Evolutionary conservation across 164 flowering plant species (phyloP).

Genomic region (Akebia trifoliata): DNA sequence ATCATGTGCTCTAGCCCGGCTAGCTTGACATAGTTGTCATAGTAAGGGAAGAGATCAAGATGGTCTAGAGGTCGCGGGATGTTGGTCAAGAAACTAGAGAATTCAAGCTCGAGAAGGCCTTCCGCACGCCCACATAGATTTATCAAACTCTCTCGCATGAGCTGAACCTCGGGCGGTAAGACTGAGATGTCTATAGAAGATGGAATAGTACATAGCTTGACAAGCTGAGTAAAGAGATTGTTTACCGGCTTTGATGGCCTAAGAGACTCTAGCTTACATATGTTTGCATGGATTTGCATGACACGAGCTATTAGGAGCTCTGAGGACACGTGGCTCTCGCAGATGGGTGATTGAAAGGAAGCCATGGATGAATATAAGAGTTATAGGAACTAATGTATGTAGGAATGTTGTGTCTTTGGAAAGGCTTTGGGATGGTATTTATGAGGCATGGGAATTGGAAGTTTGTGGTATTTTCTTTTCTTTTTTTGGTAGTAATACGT

Average conservation of each 20-base stretch:
- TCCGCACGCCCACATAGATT: conserved; percentile 40
- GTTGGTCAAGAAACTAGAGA: conserved; percentile 27
- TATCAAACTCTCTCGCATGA: conserved; percentile 39
- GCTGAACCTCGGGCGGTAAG: conserved; percentile 25
- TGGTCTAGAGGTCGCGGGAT: conserved; percentile 32
- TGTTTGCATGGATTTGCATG: conserved; percentile 31
- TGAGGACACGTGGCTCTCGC: conserved; percentile 15
- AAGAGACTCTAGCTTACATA: conserved; percentile 38
- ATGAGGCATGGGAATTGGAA: background rate
- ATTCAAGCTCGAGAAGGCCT: conserved; percentile 45
- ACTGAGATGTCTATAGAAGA: conserved; percentile 27
- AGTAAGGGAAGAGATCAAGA: conserved; percentile 50
- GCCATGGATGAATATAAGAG: conserved; percentile 25
- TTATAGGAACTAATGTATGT: background rate
- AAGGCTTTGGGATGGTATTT: background rate
- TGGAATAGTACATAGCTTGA: conserved; percentile 37
- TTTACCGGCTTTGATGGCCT: conserved; percentile 44
- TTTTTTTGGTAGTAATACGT: background rate
- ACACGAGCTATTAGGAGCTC: conserved; percentile 30
- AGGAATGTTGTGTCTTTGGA: background rate
- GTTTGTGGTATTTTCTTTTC: background rate
- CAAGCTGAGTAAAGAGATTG: conserved; percentile 42
- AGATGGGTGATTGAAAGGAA: conserved; percentile 20
- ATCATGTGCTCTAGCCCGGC: conserved; percentile 35
- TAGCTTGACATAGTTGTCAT: conserved; percentile 45